Percentiles rank a stretch among this genome's conserved stretches.
These are phyloP conservation scores for Heimioporus sp. DNA, from an alignment of 768 basidiomycete species.

Conservation along the genomic window DNA sequence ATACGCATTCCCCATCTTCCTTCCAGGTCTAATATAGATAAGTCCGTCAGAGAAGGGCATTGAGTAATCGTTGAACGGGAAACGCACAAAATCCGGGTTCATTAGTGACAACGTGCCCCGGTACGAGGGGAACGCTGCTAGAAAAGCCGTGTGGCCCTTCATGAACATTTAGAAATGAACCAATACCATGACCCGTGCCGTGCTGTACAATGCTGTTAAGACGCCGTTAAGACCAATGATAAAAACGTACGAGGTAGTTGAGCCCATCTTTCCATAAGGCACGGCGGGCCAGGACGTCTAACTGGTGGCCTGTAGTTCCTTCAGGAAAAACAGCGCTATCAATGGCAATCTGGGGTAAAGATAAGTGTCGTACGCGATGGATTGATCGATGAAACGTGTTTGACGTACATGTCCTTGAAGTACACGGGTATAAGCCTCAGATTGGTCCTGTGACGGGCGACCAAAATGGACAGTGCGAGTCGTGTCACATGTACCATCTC, in stretches of 20 bases:
- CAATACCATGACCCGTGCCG: conserved; percentile 90
- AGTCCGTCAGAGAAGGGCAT: conserved; percentile 14
- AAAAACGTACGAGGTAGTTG: conserved; percentile 64
- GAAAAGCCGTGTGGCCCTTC: conserved; percentile 83
- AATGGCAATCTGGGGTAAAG: conserved; percentile 71
- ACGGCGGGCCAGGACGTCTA: conserved; percentile 88
- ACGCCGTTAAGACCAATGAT: conserved; percentile 3
- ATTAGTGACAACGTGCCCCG: conserved; percentile 92
- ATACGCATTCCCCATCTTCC: conserved; percentile 89
- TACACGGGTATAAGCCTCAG: conserved; percentile 91
- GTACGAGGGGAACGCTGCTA: conserved; percentile 61
- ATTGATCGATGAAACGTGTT: conserved; percentile 16
- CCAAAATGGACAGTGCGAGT: conserved; percentile 86
- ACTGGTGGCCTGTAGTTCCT: conserved; percentile 78
- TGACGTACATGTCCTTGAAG: conserved; percentile 89
- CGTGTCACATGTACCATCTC: conserved; percentile 88
- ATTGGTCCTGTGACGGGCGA: conserved; percentile 79
- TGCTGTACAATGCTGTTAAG: conserved; percentile 48
- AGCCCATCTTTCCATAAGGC: conserved; percentile 85
- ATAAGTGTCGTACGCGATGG: conserved; percentile 17
- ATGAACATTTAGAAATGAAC: conserved; percentile 82
- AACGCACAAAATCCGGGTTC: conserved; percentile 90
- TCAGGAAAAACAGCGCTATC: conserved; percentile 88
- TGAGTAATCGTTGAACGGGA: conserved; percentile 6
- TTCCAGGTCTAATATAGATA: conserved; percentile 53